phyloP scores from a whole-genome alignment of 2,329 filamentous ascomycete species.

The Penicillium sp. region DNA sequence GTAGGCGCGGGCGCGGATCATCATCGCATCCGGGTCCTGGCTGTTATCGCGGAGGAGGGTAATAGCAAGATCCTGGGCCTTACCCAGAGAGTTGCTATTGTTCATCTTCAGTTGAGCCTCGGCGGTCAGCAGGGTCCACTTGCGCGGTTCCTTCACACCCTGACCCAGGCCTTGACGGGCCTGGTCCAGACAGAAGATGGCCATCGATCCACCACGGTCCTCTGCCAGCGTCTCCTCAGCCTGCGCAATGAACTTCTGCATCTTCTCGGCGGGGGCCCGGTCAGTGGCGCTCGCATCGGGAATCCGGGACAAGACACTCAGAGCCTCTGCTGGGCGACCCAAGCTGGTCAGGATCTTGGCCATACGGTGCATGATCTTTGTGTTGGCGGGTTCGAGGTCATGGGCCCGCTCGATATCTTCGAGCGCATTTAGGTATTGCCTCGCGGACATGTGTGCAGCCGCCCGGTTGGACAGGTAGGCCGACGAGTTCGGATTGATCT shows the following conservation, averaged over 20 bases:
- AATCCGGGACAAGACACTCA: constrained; percentile 80
- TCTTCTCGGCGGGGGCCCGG: constrained; percentile 77
- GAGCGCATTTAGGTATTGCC: constrained; percentile 75
- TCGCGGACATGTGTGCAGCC: constrained; percentile 88
- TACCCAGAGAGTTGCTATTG: constrained; percentile 82
- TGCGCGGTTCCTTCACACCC: constrained; percentile 78
- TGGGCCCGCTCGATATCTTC: constrained; percentile 84
- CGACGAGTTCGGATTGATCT: constrained; percentile 79
- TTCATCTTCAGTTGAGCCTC: constrained; percentile 94
- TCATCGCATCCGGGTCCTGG: constrained; percentile 90
- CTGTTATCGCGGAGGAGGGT: constrained; percentile 80
- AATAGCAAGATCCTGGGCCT: constrained; percentile 93
- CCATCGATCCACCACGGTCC: constrained; percentile 85
- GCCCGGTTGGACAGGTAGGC: constrained; percentile 95
- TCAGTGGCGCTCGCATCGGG: constrained; percentile 84
- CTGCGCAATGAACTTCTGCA: constrained; percentile 78
- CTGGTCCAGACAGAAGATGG: constrained; percentile 85
- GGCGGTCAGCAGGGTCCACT: constrained; percentile 91
- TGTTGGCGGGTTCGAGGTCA: constrained; percentile 80
- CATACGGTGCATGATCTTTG: constrained; percentile 85
- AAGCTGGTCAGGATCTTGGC: constrained; percentile 88
- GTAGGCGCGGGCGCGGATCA: constrained; percentile 82
- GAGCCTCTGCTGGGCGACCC: constrained; percentile 82
- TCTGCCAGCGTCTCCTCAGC: constrained; percentile 76
- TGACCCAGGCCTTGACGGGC: constrained; percentile 78